These are phyloP conservation scores for Coleophoma cylindrospora DNA, from an alignment of 2,329 filamentous ascomycete species.

Conservation along the genomic window DNA sequence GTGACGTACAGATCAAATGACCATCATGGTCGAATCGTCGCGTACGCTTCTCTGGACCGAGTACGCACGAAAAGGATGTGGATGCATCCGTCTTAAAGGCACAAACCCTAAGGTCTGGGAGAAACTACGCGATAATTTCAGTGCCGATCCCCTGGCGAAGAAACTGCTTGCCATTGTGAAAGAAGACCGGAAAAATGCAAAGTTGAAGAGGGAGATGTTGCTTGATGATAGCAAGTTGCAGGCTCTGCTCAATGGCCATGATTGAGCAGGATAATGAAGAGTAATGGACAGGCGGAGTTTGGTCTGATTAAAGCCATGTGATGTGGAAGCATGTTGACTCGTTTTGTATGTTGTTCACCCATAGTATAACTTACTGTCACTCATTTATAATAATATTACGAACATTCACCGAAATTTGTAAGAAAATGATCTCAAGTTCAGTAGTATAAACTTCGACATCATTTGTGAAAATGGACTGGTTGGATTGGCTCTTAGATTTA, in stretches of 20 bases:
- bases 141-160: conserved; percentile 12
- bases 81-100: conserved; percentile 28
- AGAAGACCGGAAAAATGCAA: conserved; percentile 10
- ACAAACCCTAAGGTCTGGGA: conserved; percentile 46
- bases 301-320: too few species aligned
- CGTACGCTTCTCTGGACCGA: conserved; percentile 52
- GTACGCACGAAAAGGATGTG: conserved; percentile 37
- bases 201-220: conserved; percentile 4
- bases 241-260: background rate
- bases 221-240: background rate
- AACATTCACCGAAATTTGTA: too few species aligned
- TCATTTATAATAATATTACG: too few species aligned
- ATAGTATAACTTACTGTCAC: too few species aligned
- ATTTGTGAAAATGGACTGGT: too few species aligned
- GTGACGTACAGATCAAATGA: conserved; percentile 40
- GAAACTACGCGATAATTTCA: conserved; percentile 32
- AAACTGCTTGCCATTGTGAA: conserved; percentile 11
- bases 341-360: too few species aligned
- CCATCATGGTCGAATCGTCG: conserved; percentile 45
- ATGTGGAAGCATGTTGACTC: too few species aligned
- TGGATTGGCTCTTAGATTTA: too few species aligned
- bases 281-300: too few species aligned
- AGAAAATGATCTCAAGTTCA: too few species aligned
- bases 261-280: too few species aligned
- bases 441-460: too few species aligned